Evolutionary conservation across 345 rosid genomes (phyloP).

Genomic region (Barbarea vulgaris): DNA sequence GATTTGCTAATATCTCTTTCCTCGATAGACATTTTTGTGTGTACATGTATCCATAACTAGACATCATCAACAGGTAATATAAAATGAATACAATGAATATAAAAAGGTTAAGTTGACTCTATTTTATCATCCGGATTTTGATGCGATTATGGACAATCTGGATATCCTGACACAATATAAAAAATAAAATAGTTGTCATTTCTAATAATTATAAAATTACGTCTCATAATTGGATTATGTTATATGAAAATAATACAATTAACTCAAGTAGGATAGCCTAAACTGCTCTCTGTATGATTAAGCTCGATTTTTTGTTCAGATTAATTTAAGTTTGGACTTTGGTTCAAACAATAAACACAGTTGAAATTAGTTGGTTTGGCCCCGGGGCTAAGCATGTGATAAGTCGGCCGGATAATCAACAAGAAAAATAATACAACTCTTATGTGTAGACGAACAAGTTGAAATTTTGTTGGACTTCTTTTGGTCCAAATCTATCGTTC

Average conservation of each 20-base stretch:
- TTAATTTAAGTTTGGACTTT: too few relatives aligned
- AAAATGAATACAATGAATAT: constrained; percentile 11
- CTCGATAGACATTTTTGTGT: not conserved
- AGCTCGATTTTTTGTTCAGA: too few relatives aligned
- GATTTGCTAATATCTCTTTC: constrained; percentile 4
- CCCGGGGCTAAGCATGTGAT: not conserved
- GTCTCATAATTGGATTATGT: not conserved
- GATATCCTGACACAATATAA: not conserved
- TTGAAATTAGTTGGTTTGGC: too few relatives aligned
- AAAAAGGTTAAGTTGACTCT: not conserved
- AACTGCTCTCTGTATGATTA: too few relatives aligned
- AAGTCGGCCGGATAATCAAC: too few relatives aligned
- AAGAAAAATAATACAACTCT: not conserved
- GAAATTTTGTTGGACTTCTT: constrained; percentile 10
- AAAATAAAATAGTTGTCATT: not conserved
- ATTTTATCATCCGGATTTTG: constrained; percentile 7
- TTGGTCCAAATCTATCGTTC: not conserved
- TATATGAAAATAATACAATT: not conserved
- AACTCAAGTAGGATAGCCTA: too few relatives aligned
- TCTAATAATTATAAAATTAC: not conserved
- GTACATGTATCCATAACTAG: not conserved
- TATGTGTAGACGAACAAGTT: not conserved
- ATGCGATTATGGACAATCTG: not conserved
- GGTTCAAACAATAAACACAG: too few relatives aligned
- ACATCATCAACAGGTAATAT: constrained; percentile 13